phyloP scores from a whole-genome alignment of 1,284 basidiomycete genomes.

The Grifola frondosa region DNA sequence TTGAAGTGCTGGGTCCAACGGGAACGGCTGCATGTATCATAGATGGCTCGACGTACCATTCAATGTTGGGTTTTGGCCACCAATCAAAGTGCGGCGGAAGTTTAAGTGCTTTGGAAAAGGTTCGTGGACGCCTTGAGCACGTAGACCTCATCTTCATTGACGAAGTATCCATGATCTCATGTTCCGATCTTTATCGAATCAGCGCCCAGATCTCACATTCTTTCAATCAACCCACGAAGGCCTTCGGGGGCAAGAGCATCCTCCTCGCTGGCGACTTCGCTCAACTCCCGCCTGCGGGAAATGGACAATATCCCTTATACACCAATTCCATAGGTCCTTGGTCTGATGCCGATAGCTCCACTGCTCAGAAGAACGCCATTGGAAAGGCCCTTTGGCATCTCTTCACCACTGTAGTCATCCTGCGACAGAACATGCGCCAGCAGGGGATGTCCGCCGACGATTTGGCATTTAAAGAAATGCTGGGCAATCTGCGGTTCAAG shows the following conservation, averaged over 20 bases:
- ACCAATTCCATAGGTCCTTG: not conserved
- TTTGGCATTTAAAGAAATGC: constrained; percentile 23
- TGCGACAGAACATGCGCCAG: constrained; percentile 33
- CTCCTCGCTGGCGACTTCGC: constrained; percentile 8
- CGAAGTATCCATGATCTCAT: constrained; percentile 5
- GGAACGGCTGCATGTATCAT: constrained; percentile 12
- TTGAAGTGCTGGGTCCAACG: constrained; percentile 13
- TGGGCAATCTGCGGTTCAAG: no score
- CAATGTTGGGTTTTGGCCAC: no score
- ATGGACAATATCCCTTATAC: not conserved
- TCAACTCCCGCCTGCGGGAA: constrained; percentile 1
- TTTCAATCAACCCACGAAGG: not conserved
- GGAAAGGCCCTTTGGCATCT: constrained; percentile 25
- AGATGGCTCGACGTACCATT: constrained; percentile 16
- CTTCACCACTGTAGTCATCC: constrained; percentile 22
- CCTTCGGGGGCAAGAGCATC: constrained; percentile 3
- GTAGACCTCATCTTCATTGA: constrained; percentile 5
- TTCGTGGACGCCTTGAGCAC: not conserved
- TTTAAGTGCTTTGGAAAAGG: no score
- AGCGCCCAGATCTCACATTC: not conserved
- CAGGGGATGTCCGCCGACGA: constrained; percentile 22
- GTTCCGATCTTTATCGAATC: not conserved
- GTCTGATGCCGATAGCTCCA: no score
- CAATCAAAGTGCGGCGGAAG: no score
- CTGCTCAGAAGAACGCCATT: constrained; percentile 1